phyloP scores from a whole-genome alignment of 2,329 filamentous ascomycete species.

The Colletotrichum viniferum region DNA sequence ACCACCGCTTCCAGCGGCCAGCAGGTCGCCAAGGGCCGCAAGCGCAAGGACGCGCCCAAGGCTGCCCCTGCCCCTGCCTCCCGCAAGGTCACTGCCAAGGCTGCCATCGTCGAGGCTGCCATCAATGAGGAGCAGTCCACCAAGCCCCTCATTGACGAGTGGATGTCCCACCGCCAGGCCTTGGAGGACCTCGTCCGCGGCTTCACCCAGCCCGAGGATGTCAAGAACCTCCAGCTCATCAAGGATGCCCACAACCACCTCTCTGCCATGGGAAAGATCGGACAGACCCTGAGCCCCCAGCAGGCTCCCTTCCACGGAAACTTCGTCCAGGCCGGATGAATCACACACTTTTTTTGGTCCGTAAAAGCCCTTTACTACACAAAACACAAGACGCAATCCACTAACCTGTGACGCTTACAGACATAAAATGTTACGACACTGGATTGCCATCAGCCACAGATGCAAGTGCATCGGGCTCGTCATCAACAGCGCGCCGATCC shows the following conservation, averaged over 20 bases:
- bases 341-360: slow-evolving; percentile 17
- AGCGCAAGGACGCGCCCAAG: slow-evolving; percentile 60
- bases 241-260: slow-evolving; percentile 55
- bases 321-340: slow-evolving; percentile 36
- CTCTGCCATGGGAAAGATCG: slow-evolving; percentile 57
- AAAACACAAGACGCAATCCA: background rate
- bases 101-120: slow-evolving; percentile 35
- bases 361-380: background rate
- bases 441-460: background rate
- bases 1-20: slow-evolving; percentile 29
- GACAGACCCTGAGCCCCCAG: slow-evolving; percentile 35
- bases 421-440: background rate
- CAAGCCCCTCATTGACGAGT: slow-evolving; percentile 55
- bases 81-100: slow-evolving; percentile 56
- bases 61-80: slow-evolving; percentile 35
- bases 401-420: background rate
- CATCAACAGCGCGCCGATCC: background rate
- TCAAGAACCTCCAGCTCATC: slow-evolving; percentile 59
- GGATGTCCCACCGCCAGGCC: slow-evolving; percentile 66
- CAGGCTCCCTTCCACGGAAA: slow-evolving; percentile 8
- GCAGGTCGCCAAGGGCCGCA: slow-evolving; percentile 54
- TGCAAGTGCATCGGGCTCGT: slow-evolving; percentile 14
- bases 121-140: slow-evolving; percentile 37
- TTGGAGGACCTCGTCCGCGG: slow-evolving; percentile 63
- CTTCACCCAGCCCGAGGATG: slow-evolving; percentile 54